These are phyloP conservation scores for Leishmania lainsoni DNA, from an alignment of 208 protist genomes.

Conservation along the genomic window DNA sequence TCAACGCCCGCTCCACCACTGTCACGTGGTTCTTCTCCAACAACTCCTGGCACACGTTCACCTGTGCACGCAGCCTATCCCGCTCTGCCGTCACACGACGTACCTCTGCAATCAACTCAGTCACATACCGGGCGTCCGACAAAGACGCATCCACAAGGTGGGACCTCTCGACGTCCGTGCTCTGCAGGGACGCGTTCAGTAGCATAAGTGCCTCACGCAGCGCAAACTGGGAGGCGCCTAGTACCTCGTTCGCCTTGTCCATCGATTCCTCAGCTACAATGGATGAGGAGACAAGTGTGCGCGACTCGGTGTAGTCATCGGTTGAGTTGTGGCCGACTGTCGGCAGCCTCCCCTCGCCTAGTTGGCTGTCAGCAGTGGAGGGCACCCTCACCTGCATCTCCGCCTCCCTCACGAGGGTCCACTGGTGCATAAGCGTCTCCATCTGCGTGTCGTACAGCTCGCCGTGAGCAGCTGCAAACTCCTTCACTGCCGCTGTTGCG, in stretches of 20 bases:
- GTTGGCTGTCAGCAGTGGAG: background rate
- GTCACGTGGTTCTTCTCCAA: slow-evolving; percentile 79
- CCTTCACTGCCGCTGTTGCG: background rate
- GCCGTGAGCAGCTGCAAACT: slow-evolving; percentile 16
- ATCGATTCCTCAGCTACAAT: background rate
- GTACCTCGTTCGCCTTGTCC: slow-evolving; percentile 1
- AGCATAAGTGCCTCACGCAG: slow-evolving; percentile 33
- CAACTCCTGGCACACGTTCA: slow-evolving; percentile 52
- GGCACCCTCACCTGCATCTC: background rate
- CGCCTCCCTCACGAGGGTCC: slow-evolving; percentile 10
- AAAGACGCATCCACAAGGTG: slow-evolving; percentile 64
- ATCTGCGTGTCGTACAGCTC: slow-evolving; percentile 28
- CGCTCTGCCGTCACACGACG: slow-evolving; percentile 46
- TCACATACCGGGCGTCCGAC: slow-evolving; percentile 59
- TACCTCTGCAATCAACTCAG: slow-evolving; percentile 50
- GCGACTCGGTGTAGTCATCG: slow-evolving; percentile 7
- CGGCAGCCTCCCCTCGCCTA: background rate
- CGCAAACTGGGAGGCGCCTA: slow-evolving; percentile 21
- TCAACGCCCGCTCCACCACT: slow-evolving; percentile 66
- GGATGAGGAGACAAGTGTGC: slow-evolving; percentile 23
- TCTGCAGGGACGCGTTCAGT: slow-evolving; percentile 35
- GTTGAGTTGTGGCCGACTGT: background rate
- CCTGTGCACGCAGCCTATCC: slow-evolving; percentile 36
- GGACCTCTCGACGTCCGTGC: slow-evolving; percentile 51
- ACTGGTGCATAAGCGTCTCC: slow-evolving; percentile 22